Conservation (phyloP, 169 alveolate species). For the Babesia ovis region DNA sequence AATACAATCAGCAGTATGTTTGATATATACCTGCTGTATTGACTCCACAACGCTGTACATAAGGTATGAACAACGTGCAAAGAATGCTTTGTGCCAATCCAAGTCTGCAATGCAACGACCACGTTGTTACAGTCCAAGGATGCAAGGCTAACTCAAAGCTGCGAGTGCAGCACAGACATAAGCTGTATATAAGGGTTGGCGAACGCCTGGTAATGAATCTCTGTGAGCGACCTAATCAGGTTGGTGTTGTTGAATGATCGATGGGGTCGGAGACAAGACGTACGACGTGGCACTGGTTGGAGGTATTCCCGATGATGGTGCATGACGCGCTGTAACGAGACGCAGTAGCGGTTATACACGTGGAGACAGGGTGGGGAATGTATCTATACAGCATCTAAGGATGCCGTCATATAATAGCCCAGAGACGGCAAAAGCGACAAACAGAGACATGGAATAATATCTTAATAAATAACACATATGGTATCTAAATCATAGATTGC, state of each 20-base stretch:
- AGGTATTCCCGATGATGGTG: neutral
- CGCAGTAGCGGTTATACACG: neutral
- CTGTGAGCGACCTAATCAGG: no score
- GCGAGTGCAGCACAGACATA: neutral
- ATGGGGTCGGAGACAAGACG: neutral
- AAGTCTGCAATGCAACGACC: constrained; percentile 33
- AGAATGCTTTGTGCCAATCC: neutral
- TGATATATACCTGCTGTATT: no score
- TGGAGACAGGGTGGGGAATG: neutral
- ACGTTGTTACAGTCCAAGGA: constrained; percentile 28
- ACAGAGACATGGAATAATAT: no score
- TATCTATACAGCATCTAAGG: neutral
- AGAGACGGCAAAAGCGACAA: neutral
- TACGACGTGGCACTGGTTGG: neutral
- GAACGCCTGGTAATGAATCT: no score
- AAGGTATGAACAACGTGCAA: no score
- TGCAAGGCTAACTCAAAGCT: no score
- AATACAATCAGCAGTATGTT: no score
- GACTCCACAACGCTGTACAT: no score
- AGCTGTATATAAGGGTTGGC: neutral
- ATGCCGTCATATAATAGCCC: neutral
- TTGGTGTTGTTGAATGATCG: no score
- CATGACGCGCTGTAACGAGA: neutral
- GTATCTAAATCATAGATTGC: neutral
- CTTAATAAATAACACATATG: no score